phyloP scores from a whole-genome alignment of 768 basidiomycete genomes.

The Coprinopsis sp. region DNA sequence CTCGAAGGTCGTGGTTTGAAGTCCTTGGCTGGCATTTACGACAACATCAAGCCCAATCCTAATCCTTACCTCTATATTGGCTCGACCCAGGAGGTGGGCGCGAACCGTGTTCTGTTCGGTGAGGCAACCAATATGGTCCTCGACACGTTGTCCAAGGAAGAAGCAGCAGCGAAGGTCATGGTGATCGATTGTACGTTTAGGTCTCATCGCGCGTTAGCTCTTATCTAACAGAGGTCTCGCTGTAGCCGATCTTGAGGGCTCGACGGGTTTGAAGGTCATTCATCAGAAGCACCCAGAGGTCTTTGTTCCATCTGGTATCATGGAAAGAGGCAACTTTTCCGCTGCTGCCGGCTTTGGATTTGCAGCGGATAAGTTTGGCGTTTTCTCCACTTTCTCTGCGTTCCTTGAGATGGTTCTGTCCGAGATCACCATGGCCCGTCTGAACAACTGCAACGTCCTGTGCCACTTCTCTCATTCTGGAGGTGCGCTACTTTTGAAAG shows the following conservation, averaged over 20 bases:
- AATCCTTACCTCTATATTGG: slow-evolving; percentile 63
- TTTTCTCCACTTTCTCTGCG: slow-evolving; percentile 88
- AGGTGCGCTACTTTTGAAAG: slow-evolving; percentile 35
- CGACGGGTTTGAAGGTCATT: slow-evolving; percentile 83
- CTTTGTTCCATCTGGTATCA: slow-evolving; percentile 79
- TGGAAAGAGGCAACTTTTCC: slow-evolving; percentile 82
- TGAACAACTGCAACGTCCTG: slow-evolving; percentile 85
- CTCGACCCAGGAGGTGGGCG: slow-evolving; percentile 67
- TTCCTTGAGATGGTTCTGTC: slow-evolving; percentile 91
- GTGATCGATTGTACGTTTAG: slow-evolving; percentile 74
- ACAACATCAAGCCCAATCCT: slow-evolving; percentile 55
- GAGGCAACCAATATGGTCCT: slow-evolving; percentile 79
- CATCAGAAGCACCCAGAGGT: slow-evolving; percentile 90
- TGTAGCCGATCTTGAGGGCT: slow-evolving; percentile 79
- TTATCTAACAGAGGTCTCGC: background rate
- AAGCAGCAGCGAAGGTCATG: slow-evolving; percentile 75
- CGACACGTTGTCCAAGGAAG: slow-evolving; percentile 70
- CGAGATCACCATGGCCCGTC: slow-evolving; percentile 88
- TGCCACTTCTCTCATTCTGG: slow-evolving; percentile 90
- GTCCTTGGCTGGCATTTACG: slow-evolving; percentile 49
- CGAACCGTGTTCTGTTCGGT: slow-evolving; percentile 81
- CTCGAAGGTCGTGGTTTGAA: slow-evolving; percentile 60
- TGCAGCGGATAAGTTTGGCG: slow-evolving; percentile 74
- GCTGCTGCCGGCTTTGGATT: slow-evolving; percentile 88
- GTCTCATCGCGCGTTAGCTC: background rate